Evolutionary conservation across 768 basidiomycete species (phyloP).

Genomic region (Mycena latifolia): DNA sequence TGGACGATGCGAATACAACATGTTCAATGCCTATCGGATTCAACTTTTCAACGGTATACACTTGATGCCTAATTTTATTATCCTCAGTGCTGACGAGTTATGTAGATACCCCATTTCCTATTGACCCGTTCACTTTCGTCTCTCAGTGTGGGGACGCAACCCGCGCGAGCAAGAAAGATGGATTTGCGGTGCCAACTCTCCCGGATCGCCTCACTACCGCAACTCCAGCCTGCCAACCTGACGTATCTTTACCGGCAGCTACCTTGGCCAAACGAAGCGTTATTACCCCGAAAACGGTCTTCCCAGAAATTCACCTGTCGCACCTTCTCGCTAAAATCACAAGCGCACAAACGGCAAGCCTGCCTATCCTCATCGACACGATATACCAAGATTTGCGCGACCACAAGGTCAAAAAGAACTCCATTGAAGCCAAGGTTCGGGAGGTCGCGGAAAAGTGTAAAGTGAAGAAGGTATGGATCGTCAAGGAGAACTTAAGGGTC

Average conservation of each 20-base stretch:
- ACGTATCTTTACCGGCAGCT: constrained; percentile 32
- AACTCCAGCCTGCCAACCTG: constrained; percentile 28
- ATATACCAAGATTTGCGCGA: constrained; percentile 76
- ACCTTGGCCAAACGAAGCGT: constrained; percentile 38
- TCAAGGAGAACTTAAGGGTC: constrained; percentile 59
- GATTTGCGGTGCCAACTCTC: constrained; percentile 62
- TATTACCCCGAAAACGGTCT: constrained; percentile 63
- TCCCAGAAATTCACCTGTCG: constrained; percentile 76
- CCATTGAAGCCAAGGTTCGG: constrained; percentile 83
- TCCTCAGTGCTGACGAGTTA: constrained; percentile 16
- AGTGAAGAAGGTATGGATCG: constrained; percentile 79
- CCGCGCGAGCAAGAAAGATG: constrained; percentile 45
- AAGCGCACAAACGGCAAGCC: constrained; percentile 68
- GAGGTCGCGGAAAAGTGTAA: constrained; percentile 84
- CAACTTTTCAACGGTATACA: constrained; percentile 86
- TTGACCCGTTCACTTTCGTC: constrained; percentile 85
- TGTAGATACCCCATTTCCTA: constrained; percentile 76
- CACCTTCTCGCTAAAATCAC: constrained; percentile 74
- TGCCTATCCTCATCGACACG: constrained; percentile 77
- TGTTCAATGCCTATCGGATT: constrained; percentile 81
- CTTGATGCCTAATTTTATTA: neutral
- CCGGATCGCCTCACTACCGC: constrained; percentile 49
- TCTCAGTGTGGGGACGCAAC: constrained; percentile 60
- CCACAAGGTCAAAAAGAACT: constrained; percentile 86
- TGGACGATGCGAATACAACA: constrained; percentile 75